Conservation (phyloP, 345 rosid genomes). For the Heritiera fomes region DNA sequence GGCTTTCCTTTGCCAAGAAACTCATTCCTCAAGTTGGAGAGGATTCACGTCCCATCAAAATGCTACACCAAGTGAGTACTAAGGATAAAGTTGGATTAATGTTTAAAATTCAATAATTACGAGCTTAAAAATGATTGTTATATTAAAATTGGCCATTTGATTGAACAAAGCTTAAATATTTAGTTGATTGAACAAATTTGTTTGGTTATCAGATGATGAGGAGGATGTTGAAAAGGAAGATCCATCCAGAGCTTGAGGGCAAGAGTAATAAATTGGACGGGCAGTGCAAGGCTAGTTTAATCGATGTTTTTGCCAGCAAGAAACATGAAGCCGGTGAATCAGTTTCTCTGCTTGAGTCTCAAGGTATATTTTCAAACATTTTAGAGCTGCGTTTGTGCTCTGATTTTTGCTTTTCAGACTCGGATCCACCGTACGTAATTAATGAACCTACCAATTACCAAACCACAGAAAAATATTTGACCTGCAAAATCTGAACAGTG, state of each 20-base stretch:
- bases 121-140: neutral
- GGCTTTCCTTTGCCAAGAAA: constrained; percentile 64
- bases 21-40: constrained; percentile 54
- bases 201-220: constrained; percentile 58
- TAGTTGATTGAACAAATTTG: neutral
- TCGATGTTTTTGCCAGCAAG: constrained; percentile 20
- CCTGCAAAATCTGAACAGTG: neutral
- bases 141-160: neutral
- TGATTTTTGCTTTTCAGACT: neutral
- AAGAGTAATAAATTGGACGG: constrained; percentile 34
- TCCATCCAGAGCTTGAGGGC: constrained; percentile 74
- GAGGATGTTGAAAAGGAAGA: constrained; percentile 85
- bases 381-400: neutral
- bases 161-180: neutral
- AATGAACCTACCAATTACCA: neutral
- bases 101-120: neutral
- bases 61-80: constrained; percentile 50
- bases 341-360: constrained; percentile 45
- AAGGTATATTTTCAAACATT: constrained; percentile 33
- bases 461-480: neutral
- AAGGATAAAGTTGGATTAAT: neutral
- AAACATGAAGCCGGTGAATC: constrained; percentile 43
- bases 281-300: constrained; percentile 32
- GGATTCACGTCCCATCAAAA: constrained; percentile 63
- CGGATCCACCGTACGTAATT: neutral